A percentile compares a stretch with the other conserved stretches of the same genome.
Evolutionary conservation across 768 basidiomycete genomes (phyloP).

Genomic region (Ramaria sp.): DNA sequence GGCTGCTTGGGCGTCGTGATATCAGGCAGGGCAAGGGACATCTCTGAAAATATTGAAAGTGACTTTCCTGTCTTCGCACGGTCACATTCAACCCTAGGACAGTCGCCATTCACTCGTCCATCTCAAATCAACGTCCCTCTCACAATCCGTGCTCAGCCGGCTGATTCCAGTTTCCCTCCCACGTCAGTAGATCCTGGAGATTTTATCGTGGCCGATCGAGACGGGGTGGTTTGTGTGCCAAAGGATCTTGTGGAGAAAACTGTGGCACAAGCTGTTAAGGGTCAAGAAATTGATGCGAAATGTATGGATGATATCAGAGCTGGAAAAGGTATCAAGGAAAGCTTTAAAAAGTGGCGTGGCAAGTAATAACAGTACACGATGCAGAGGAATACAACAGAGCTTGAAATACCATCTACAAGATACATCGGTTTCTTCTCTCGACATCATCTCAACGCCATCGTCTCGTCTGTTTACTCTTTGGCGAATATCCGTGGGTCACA

Average conservation of each 20-base stretch:
- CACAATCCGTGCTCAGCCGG: slow-evolving; percentile 25
- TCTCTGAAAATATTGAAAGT: slow-evolving; percentile 60
- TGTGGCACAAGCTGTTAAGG: slow-evolving; percentile 43
- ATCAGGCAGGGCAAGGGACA: slow-evolving; percentile 77
- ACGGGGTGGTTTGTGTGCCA: slow-evolving; percentile 83
- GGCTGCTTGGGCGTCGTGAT: slow-evolving; percentile 68
- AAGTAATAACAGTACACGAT: slow-evolving; percentile 16
- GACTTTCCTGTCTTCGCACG: slow-evolving; percentile 77
- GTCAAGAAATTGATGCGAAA: slow-evolving; percentile 52
- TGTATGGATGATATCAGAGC: slow-evolving; percentile 68
- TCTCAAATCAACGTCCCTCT: slow-evolving; percentile 65
- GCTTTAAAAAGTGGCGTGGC: slow-evolving; percentile 72
- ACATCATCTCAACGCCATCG: not conserved
- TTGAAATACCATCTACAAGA: not conserved
- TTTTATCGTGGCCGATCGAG: slow-evolving; percentile 76
- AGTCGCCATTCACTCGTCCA: slow-evolving; percentile 74
- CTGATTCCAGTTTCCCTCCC: slow-evolving; percentile 37
- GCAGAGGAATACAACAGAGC: not conserved
- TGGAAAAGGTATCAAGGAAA: slow-evolving; percentile 63
- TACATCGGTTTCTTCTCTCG: not conserved
- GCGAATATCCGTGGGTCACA: slow-evolving; percentile 9
- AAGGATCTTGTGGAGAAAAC: slow-evolving; percentile 42
- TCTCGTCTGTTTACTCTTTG: not conserved
- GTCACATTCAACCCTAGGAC: slow-evolving; percentile 76
- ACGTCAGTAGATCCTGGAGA: slow-evolving; percentile 64